Evolutionary conservation across 345 rosid genomes (phyloP), one percentile per base, ranked within the genome.

Genomic region (Carallia brachiata): DNA sequence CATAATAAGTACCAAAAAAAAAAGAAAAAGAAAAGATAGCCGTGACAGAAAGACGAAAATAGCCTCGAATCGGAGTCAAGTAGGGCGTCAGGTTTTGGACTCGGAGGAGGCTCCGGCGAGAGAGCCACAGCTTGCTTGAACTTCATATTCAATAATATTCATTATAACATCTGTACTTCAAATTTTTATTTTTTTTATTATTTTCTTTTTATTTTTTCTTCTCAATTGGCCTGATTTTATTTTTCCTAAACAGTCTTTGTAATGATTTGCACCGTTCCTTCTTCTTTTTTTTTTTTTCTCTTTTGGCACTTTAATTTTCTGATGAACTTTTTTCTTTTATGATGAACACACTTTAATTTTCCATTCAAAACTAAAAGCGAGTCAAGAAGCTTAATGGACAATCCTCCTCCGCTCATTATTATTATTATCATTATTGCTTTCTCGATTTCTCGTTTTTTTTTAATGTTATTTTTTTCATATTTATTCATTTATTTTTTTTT

Each of bases 331-430:
- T 23, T 23, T 23, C 23, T 23, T 23, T 23, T 23, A 23, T 23
- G 23, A 23, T 23, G 23, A 23, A 23, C 23, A 5, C 60, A 63
- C 56, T 52, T 66, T 83, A 74, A 37, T 64, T 48, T 70, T 7
- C 15, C 57, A 23, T 69, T 70, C 75, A 60, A 44, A 10, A 15
- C 50, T 12, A 44, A 23, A 23, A 23, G 23, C 23, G 23, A 87
- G 77, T 84, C 70, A 74, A 82, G 82, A 77, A 56, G 79, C 86
- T 75, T 79, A 66, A 74, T 71, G 58, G 70, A 65, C 76, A 81
- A 84, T 83, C 79, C 72, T 70, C 68, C 34, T 32, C 4, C 70
- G 66, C 80, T 65, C 34, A 8, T 50, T 30, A 44, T 52, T 76
- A 10, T 27, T 18, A 27, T 61, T 5, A 28, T n/a, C 8, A 32